Base-by-base conservation (phyloP, 2,329 filamentous ascomycete genomes). In the Colletotrichum sp. region DNA sequence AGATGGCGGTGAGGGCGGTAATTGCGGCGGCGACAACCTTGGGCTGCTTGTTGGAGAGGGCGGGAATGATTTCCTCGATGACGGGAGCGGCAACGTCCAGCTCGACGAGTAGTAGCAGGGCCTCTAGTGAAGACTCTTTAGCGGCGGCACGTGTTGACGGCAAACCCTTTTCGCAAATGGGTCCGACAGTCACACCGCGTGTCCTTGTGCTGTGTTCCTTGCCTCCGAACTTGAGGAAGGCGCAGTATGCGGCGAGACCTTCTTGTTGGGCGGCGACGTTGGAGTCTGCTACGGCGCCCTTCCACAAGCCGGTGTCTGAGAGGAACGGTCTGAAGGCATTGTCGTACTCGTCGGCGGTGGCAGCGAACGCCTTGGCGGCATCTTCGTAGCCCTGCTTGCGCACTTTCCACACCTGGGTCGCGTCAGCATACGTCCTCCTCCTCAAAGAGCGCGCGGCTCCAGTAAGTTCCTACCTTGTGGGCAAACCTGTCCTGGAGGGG, bases 241-340 rank as follows among this genome's bases (percentile, higher is more conserved):
- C 93, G 85, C 96, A 98, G 81, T 98, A 91, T 48, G 96, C 94
- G 64, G 91, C 93, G 64, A 99, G 92, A 77, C 95, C 97, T 80
- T 99, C 98, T 86, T 98, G 94, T 84, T 99, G 97, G 38, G 98
- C 97, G 21, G 96, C 97, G 74, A 99, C 97, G 81, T 99, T 99
- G 71, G 96, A 97, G 85, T 99, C 97, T 80, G 93, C 93, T 8
- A 97, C 96, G 2, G 96, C 97, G 43, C 93, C 93, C 84, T 99
- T 99, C 96, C 96, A 98, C 76, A 99, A 84, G 77, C 92, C 88
- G 1, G 96, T 90, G 79, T 99, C 97, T 82, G 94, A 92, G 77
- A 97, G 86, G 82, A 99, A 99, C 2, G 96, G 95, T 80, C 93
- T 91, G 81, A 99, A 98, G 43, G 93, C 93, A 15, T 96, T 93